phyloP scores from a whole-genome alignment of 208 protist genomes.

The Trypanosoma avium region DNA sequence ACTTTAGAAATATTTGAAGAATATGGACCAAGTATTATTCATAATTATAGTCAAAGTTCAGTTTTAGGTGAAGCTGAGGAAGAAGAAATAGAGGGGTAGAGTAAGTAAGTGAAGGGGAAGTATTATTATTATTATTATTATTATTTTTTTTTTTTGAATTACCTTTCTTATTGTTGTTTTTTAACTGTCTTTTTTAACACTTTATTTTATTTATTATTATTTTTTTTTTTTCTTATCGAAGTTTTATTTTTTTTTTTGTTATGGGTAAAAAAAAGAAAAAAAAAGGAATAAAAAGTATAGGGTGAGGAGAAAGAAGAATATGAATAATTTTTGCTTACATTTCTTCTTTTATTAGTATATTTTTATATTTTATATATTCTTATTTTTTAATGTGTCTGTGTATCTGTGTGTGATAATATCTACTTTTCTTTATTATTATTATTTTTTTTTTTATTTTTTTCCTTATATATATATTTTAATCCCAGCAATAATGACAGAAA shows the following conservation, averaged over 20 bases:
- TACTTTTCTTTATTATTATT: neutral
- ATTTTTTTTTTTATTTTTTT: neutral
- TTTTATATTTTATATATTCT: constrained; percentile 4
- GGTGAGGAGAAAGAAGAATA: too few species aligned
- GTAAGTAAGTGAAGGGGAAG: neutral
- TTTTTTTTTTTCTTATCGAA: too few species aligned
- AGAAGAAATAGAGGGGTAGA: too few species aligned
- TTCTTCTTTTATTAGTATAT: constrained; percentile 7
- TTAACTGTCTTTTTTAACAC: neutral
- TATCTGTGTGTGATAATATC: neutral
- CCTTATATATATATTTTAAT: neutral
- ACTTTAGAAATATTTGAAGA: constrained; percentile 20
- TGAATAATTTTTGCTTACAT: too few species aligned
- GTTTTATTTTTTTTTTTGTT: too few species aligned
- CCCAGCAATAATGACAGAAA: constrained; percentile 10
- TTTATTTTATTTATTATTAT: neutral
- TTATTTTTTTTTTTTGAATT: neutral
- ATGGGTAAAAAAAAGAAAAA: neutral
- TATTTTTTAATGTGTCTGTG: neutral
- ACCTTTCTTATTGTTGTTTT: too few species aligned
- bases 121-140: neutral
- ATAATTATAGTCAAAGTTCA: constrained; percentile 7
- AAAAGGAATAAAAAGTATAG: constrained; percentile 9
- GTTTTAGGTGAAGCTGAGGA: neutral
- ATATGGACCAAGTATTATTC: constrained; percentile 19